phyloP scores from a whole-genome alignment of 306 rosid genomes.

The Cicer chorassanicum region DNA sequence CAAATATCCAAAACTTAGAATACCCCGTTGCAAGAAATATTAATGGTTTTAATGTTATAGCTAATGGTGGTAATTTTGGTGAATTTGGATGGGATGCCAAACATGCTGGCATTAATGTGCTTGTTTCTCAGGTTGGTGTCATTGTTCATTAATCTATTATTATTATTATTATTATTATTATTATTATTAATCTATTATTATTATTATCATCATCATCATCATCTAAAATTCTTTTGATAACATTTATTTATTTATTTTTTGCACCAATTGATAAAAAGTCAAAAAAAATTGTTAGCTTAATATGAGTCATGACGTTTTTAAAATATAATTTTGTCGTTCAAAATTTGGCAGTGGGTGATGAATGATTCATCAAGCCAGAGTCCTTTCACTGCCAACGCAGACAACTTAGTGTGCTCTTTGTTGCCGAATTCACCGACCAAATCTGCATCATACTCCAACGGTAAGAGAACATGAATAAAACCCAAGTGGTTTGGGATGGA shows the following conservation, averaged over 20 bases:
- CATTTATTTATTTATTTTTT: neutral
- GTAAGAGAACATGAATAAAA: neutral
- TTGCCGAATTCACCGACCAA: slow-evolving; percentile 51
- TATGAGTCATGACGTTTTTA: neutral
- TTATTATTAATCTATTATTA: too few species aligned
- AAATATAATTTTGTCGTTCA: neutral
- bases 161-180: too few species aligned
- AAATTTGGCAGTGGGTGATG: slow-evolving; percentile 51
- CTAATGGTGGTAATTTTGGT: neutral
- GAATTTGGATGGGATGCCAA: slow-evolving; percentile 66
- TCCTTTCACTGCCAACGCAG: slow-evolving; percentile 49
- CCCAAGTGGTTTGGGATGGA: too few species aligned
- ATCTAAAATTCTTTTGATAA: neutral
- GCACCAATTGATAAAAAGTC: neutral
- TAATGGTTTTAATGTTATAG: neutral
- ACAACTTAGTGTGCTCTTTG: slow-evolving; percentile 53
- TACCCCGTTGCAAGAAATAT: neutral
- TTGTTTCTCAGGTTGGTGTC: slow-evolving; percentile 49
- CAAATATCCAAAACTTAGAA: slow-evolving; percentile 29
- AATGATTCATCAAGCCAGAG: slow-evolving; percentile 1
- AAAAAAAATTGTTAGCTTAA: neutral
- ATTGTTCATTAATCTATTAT: too few species aligned
- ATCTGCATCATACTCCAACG: slow-evolving; percentile 49
- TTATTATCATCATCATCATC: too few species aligned
- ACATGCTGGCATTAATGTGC: slow-evolving; percentile 60